A percentile compares a stretch with the other conserved stretches of the same genome.
Conservation (phyloP, 495 filamentous ascomycete genomes). For the Aspergillus coremiiformis region DNA sequence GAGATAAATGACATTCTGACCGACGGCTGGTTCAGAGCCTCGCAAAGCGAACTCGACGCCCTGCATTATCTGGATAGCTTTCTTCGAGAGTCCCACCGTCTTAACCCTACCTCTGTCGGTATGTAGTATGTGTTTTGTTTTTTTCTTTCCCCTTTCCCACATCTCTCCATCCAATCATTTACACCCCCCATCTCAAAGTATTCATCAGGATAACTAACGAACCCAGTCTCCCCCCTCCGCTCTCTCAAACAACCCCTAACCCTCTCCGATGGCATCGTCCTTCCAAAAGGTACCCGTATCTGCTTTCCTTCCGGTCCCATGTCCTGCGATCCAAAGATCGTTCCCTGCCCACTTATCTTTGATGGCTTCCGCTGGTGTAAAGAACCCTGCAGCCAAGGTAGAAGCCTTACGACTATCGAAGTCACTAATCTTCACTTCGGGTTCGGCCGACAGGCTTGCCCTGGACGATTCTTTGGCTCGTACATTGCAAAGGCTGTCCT, state of each 20-base stretch:
- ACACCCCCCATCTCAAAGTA: too few relatives aligned
- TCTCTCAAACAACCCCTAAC: slow-evolving; percentile 19
- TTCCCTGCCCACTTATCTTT: slow-evolving; percentile 20
- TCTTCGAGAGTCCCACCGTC: slow-evolving; percentile 30
- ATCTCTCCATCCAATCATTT: background rate
- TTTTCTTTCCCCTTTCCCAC: background rate
- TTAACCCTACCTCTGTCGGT: slow-evolving; percentile 30
- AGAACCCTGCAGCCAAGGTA: slow-evolving; percentile 1
- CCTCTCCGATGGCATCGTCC: slow-evolving; percentile 22
- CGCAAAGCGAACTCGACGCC: slow-evolving; percentile 11
- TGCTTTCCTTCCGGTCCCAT: slow-evolving; percentile 30
- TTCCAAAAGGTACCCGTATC: slow-evolving; percentile 26
- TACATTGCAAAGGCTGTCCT: slow-evolving; percentile 50
- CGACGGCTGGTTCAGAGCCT: slow-evolving; percentile 21
- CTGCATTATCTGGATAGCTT: slow-evolving; percentile 30
- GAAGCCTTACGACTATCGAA: slow-evolving; percentile 20
- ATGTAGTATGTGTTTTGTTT: background rate
- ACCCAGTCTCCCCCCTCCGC: slow-evolving; percentile 24
- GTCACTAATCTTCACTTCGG: slow-evolving; percentile 29
- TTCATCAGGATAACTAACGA: background rate
- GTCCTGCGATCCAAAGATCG: slow-evolving; percentile 21
- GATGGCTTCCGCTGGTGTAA: slow-evolving; percentile 33
- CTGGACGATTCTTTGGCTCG: slow-evolving; percentile 51
- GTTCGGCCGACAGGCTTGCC: slow-evolving; percentile 35
- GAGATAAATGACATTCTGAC: slow-evolving; percentile 21